Conservation (phyloP, 768 basidiomycete genomes). For the Podaxis sp. region DNA sequence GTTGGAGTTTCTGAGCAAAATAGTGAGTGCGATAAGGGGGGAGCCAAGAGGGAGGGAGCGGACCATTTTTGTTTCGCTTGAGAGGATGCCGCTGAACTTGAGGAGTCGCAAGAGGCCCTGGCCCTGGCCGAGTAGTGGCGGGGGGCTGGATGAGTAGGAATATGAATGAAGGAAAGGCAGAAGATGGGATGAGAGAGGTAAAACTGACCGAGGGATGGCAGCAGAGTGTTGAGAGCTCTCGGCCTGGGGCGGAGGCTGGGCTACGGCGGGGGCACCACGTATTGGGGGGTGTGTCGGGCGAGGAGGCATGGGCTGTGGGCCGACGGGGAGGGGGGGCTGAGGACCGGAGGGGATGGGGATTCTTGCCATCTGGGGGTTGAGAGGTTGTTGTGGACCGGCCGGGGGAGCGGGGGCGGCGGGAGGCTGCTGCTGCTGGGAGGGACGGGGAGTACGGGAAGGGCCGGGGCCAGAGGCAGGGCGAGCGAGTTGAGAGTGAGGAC, state of each 20-base stretch:
- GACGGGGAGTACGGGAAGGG: background rate
- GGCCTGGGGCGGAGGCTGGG: too few relatives aligned
- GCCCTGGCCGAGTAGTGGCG: conserved; percentile 46
- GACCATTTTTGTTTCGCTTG: conserved; percentile 50
- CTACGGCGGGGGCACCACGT: background rate
- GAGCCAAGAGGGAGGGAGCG: conserved; percentile 23
- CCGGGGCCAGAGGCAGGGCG: background rate
- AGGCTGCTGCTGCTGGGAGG: conserved; percentile 9
- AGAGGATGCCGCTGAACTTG: conserved; percentile 68
- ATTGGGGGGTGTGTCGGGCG: background rate
- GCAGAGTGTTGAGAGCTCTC: conserved; percentile 37
- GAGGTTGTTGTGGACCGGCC: background rate
- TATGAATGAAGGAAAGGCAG: background rate
- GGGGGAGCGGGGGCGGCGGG: conserved; percentile 6
- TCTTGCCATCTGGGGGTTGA: background rate
- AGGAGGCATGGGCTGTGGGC: background rate
- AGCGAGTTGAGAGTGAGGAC: background rate
- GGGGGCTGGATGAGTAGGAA: conserved; percentile 14
- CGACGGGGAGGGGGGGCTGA: background rate
- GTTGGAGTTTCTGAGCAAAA: conserved; percentile 51
- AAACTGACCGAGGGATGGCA: conserved; percentile 43
- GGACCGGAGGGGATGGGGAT: background rate
- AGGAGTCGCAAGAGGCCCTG: conserved; percentile 66
- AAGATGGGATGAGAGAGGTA: conserved; percentile 27
- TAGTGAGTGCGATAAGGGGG: background rate